Conservation (phyloP, 2,329 filamentous ascomycete genomes). For the Dothistroma septosporum region DNA sequence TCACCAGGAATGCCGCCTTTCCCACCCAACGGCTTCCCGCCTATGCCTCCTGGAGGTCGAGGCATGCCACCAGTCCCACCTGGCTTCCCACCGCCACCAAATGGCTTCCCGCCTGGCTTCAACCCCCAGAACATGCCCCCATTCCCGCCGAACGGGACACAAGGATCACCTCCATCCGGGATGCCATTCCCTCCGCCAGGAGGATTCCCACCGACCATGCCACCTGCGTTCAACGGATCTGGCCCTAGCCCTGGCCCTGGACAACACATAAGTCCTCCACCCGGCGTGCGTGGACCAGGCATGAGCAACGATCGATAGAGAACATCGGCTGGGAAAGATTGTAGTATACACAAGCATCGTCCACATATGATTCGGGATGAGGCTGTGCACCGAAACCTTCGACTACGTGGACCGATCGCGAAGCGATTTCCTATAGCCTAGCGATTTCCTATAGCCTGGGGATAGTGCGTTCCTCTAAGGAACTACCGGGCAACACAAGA, state of each 20-base stretch:
- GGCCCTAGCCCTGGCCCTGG: conserved; percentile 7
- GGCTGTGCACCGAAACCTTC: too few species aligned
- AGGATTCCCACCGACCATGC: conserved; percentile 23
- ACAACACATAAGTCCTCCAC: conserved; percentile 15
- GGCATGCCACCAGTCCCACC: conserved; percentile 34
- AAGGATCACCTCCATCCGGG: conserved; percentile 27
- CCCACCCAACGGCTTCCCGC: conserved; percentile 24
- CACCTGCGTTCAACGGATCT: conserved; percentile 5
- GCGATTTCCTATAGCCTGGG: too few species aligned
- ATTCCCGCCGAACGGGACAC: conserved; percentile 37
- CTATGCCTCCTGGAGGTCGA: conserved; percentile 21
- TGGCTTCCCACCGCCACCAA: conserved; percentile 36
- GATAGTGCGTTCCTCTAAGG: too few species aligned
- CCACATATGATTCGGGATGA: neutral
- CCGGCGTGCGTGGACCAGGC: conserved; percentile 5
- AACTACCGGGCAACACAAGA: too few species aligned
- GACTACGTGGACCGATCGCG: too few species aligned
- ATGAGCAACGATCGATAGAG: neutral
- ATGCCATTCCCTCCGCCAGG: conserved; percentile 29
- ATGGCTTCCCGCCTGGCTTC: conserved; percentile 35
- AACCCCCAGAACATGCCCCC: conserved; percentile 35
- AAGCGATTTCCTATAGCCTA: too few species aligned
- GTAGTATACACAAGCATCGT: neutral
- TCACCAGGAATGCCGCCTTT: conserved; percentile 22
- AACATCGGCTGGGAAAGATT: neutral